These are phyloP conservation scores for Pelargonium nanum DNA, from an alignment of 345 rosid species.

Conservation along the genomic window DNA sequence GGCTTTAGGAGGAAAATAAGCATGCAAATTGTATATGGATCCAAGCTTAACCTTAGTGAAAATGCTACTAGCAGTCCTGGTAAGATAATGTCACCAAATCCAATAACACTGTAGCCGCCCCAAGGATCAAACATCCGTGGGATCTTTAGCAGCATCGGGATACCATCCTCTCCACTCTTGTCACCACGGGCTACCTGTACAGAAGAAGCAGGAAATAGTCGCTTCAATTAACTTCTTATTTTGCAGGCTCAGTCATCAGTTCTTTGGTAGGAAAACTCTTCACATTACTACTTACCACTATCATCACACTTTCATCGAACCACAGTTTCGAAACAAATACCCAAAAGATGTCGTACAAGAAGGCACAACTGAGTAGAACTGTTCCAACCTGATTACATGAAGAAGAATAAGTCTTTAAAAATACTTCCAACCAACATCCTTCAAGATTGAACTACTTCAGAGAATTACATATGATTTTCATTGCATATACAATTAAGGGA, in stretches of 20 bases:
- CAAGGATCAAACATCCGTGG: conserved; percentile 98
- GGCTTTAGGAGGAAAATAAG: not conserved
- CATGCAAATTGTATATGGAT: not conserved
- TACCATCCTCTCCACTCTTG: conserved; percentile 87
- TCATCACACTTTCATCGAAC: conserved; percentile 99
- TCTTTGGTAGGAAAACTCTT: not conserved
- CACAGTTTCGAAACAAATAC: conserved; percentile 88
- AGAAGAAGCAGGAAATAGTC: conserved; percentile 4
- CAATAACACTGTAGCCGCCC: conserved; percentile 98
- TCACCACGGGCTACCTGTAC: conserved; percentile 96
- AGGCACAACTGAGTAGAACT: conserved; percentile 87
- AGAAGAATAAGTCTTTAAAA: conserved; percentile 1
- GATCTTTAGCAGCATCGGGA: conserved; percentile 90
- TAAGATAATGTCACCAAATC: conserved; percentile 94
- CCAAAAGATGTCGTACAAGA: conserved; percentile 97
- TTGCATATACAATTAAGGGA: not conserved
- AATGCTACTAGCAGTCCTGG: conserved; percentile 90
- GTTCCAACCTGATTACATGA: conserved; percentile 71
- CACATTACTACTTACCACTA: conserved; percentile 55
- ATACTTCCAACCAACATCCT: not conserved
- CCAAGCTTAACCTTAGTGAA: conserved; percentile 56
- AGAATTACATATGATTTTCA: not conserved
- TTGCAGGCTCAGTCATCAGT: not conserved
- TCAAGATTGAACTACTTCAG: not conserved
- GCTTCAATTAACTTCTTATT: not conserved